These are phyloP conservation scores for Aspergillus brasiliensis DNA, from an alignment of 2,329 filamentous ascomycete species.

Conservation along the genomic window DNA sequence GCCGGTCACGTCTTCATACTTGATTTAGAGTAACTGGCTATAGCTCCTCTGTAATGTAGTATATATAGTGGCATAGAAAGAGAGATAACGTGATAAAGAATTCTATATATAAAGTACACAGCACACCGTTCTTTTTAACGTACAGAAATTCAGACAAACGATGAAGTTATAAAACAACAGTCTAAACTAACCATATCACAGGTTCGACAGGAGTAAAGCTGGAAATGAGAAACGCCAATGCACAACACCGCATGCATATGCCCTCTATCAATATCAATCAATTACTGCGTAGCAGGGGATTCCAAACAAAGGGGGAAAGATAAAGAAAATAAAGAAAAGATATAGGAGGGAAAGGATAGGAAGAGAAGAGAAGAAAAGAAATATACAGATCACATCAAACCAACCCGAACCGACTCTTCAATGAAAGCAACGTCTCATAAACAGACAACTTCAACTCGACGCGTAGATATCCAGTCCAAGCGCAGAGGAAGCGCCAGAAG, in stretches of 20 bases:
- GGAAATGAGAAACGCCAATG: neutral
- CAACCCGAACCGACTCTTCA: conserved; percentile 54
- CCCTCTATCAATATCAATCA: neutral
- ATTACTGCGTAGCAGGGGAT: neutral
- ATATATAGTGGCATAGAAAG: no score
- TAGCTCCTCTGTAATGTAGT: no score
- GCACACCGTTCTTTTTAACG: no score
- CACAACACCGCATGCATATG: neutral
- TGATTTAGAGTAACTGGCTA: no score
- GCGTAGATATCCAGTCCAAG: conserved; percentile 56
- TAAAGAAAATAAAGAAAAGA: neutral
- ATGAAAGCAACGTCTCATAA: conserved; percentile 60
- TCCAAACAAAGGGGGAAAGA: neutral
- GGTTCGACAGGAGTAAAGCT: neutral
- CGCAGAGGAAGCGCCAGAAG: conserved; percentile 52
- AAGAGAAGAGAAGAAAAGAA: conserved; percentile 1
- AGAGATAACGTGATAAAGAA: no score
- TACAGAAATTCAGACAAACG: no score
- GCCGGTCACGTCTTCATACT: no score
- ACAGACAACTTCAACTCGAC: conserved; percentile 60
- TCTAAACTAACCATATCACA: no score
- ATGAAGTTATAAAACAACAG: no score
- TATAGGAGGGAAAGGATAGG: neutral
- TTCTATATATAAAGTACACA: no score
- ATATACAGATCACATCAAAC: neutral